Evolutionary conservation across 768 basidiomycete genomes (phyloP).

Genomic region (Lyophyllum shimeji): DNA sequence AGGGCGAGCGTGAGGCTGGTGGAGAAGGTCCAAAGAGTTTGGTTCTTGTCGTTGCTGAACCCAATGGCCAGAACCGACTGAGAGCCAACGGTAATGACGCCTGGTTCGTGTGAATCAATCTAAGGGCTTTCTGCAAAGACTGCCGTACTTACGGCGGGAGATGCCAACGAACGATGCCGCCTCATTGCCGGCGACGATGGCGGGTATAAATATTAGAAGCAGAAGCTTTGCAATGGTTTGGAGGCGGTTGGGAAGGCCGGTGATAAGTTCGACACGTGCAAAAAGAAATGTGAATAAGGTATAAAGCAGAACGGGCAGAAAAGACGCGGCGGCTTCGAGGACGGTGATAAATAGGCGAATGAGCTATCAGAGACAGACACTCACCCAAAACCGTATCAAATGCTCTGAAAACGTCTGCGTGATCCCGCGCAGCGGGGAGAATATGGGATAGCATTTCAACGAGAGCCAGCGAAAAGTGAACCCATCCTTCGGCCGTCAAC

Average conservation of each 20-base stretch:
- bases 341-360: no score
- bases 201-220: conserved; percentile 54
- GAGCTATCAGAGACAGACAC: conserved; percentile 20
- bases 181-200: conserved; percentile 54
- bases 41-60: conserved; percentile 35
- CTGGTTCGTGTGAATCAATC: conserved; percentile 7
- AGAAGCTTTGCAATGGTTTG: conserved; percentile 42
- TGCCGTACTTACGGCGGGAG: conserved; percentile 46
- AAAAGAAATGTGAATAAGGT: conserved; percentile 62
- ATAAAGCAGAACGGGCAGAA: conserved; percentile 65
- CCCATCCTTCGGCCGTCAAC: conserved; percentile 60
- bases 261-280: conserved; percentile 48
- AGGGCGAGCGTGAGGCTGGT: conserved; percentile 60
- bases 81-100: conserved; percentile 2
- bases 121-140: background rate
- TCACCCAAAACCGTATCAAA: conserved; percentile 65
- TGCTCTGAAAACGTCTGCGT: conserved; percentile 43
- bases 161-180: conserved; percentile 66
- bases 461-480: conserved; percentile 58
- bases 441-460: conserved; percentile 61
- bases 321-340: conserved; percentile 51
- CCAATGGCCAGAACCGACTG: conserved; percentile 32
- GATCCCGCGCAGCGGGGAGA: conserved; percentile 48
- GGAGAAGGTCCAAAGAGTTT: conserved; percentile 55
- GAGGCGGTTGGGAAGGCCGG: conserved; percentile 50